A percentile compares a stretch with the other conserved stretches of the same genome.
These are phyloP conservation scores for Termitomyces sp. DNA, from an alignment of 768 basidiomycete species.

Conservation along the genomic window DNA sequence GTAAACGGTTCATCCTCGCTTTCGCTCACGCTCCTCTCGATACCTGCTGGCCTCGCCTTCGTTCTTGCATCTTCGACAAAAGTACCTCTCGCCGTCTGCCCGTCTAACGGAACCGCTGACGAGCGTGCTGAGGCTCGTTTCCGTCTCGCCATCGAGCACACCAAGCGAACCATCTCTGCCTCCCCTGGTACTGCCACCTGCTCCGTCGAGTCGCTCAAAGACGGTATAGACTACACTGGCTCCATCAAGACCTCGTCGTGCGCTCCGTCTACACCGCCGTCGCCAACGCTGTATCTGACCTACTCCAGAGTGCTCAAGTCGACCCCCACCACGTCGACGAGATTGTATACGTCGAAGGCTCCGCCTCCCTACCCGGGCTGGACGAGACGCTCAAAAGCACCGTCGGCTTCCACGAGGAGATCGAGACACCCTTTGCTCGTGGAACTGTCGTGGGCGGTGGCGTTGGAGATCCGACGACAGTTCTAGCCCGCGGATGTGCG, in stretches of 20 bases:
- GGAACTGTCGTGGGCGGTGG: slow-evolving; percentile 72
- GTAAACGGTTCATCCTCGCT: too few relatives aligned
- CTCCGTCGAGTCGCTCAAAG: slow-evolving; percentile 91
- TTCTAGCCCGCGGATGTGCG: slow-evolving; percentile 75
- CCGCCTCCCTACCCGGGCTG: slow-evolving; percentile 69
- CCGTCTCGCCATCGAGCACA: slow-evolving; percentile 88
- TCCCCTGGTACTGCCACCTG: slow-evolving; percentile 85
- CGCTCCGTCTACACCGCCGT: slow-evolving; percentile 58
- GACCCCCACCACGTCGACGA: slow-evolving; percentile 74
- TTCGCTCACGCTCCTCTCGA: too few relatives aligned
- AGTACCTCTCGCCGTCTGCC: slow-evolving; percentile 60
- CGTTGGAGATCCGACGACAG: slow-evolving; percentile 72
- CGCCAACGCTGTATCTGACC: slow-evolving; percentile 42
- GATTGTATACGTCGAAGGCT: slow-evolving; percentile 77
- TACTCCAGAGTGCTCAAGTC: slow-evolving; percentile 48
- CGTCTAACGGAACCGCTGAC: slow-evolving; percentile 55
- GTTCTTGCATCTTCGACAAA: too few relatives aligned
- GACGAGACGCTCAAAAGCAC: slow-evolving; percentile 49
- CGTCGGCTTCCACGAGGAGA: slow-evolving; percentile 55
- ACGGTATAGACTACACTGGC: slow-evolving; percentile 82
- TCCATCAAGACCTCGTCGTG: slow-evolving; percentile 56
- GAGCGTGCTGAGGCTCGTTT: slow-evolving; percentile 92
- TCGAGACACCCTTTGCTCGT: slow-evolving; percentile 61
- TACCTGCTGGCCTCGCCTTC: too few relatives aligned
- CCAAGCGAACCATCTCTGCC: slow-evolving; percentile 89